Evolutionary conservation across 1,284 basidiomycete genomes (phyloP).

Genomic region (Irpex lacteus): DNA sequence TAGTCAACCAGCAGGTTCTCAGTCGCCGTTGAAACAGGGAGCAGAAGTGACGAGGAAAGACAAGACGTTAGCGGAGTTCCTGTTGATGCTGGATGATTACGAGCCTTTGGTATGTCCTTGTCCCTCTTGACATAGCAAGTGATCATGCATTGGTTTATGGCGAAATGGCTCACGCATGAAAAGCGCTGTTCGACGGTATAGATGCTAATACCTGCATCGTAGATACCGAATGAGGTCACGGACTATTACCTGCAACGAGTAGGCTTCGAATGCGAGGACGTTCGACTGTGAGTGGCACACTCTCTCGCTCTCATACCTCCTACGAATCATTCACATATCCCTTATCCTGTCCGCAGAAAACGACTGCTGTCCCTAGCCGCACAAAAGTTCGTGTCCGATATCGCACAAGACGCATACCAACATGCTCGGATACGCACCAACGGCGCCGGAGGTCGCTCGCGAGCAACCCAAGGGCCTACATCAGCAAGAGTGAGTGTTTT

Average conservation of each 20-base stretch:
- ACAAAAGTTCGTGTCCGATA: conserved; percentile 98
- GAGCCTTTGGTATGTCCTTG: conserved; percentile 78
- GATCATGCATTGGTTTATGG: not conserved
- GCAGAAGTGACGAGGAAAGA: conserved; percentile 88
- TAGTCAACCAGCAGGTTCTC: conserved; percentile 30
- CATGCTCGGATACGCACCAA: conserved; percentile 94
- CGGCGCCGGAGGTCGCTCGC: conserved; percentile 64
- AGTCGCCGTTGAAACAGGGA: conserved; percentile 50
- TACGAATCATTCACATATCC: not conserved
- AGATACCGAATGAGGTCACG: conserved; percentile 98
- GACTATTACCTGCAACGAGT: conserved; percentile 96
- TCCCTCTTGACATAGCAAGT: not conserved
- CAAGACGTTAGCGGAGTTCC: conserved; percentile 88
- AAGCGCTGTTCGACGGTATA: not conserved
- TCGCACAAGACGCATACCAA: conserved; percentile 96
- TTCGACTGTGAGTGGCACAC: conserved; percentile 68
- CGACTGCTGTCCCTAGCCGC: conserved; percentile 93
- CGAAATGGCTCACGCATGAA: not conserved
- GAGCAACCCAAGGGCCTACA: conserved; percentile 60
- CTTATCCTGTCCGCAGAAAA: conserved; percentile 60
- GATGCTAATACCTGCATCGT: conserved; percentile 1
- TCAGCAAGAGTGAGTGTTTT: conserved; percentile 55
- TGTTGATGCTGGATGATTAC: conserved; percentile 96
- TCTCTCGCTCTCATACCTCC: not conserved
- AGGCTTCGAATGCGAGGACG: conserved; percentile 95